phyloP scores from a whole-genome alignment of 768 basidiomycete species.

The Psilocybe sp. region DNA sequence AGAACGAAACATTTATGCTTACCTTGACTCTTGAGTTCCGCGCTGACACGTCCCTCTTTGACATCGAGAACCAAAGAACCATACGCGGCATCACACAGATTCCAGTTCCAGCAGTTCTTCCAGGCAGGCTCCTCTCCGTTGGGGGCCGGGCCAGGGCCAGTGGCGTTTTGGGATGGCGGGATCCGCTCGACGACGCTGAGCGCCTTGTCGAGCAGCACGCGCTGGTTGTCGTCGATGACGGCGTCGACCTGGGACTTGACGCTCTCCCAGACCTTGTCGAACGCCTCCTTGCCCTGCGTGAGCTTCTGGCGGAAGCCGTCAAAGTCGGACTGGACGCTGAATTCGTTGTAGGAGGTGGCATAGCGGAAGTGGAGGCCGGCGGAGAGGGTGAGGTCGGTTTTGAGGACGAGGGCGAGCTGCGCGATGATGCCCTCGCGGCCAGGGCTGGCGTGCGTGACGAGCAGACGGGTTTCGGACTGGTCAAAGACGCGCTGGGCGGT shows the following conservation, averaged over 20 bases:
- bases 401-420: conserved; percentile 86
- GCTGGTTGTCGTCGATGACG: conserved; percentile 89
- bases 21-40: conserved; percentile 93
- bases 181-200: conserved; percentile 80
- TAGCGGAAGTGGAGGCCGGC: conserved; percentile 98
- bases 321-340: conserved; percentile 86
- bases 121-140: conserved; percentile 86
- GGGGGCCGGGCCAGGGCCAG: conserved; percentile 44
- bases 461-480: conserved; percentile 87
- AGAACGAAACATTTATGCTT: conserved; percentile 14
- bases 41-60: conserved; percentile 88
- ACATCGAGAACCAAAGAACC: conserved; percentile 87
- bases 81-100: conserved; percentile 92
- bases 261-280: conserved; percentile 92
- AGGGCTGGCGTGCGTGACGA: conserved; percentile 89
- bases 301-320: conserved; percentile 87
- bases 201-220: conserved; percentile 85
- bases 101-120: conserved; percentile 99
- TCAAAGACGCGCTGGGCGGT: conserved; percentile 95
- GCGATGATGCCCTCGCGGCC: conserved; percentile 92
- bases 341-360: conserved; percentile 94
- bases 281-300: conserved; percentile 69
- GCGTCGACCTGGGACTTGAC: conserved; percentile 89
- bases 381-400: conserved; percentile 91
- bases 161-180: conserved; percentile 51